Evolutionary conservation across 495 filamentous ascomycete genomes (phyloP), one percentile per base, ranked within the genome.

Genomic region (Penicillium atrosanguineum): DNA sequence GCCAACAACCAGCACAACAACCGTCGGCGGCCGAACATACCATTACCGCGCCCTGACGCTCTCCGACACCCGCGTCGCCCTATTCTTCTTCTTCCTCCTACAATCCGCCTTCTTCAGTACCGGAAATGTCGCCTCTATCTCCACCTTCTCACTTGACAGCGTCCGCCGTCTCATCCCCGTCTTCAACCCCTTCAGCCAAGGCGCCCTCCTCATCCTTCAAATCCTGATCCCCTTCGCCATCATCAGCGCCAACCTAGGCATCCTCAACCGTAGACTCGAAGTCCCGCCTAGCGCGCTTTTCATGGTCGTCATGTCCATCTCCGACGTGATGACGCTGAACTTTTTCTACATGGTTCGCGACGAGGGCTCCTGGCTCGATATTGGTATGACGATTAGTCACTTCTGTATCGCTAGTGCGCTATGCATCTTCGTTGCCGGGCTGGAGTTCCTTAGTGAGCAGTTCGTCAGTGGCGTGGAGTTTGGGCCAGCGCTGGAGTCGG

Each of bases 271-370:
- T 47, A 73, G 86, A 5, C 74, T 97, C 3, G 87, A 89, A 34
- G 86, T 97, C 0, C 87, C 89, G 5, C 89, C 88, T 20, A 82
- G 79, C 44, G 90, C 89, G 16, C 75, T 99, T 20, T 96, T 97
- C 74, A 96, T 96, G 90, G 70, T 95, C 1, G 90, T 95, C 40
- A 96, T 96, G 85, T 86, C 90, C 15, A 82, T 95, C 44, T 89
- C 89, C 46, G 95, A 99, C 68, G 83, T 96, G 42, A 77, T 97
- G 62, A 97, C 95, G 5, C 77, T 99, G 49, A 91, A 94, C 68
- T 99, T 99, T 78, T 99, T 99, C 70, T 99, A 87, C 81, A 86
- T 96, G 65, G 95, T 99, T 7, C 85, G 85, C 50, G 95, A 99
- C 65, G 91, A 97, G 67, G 94, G 95, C 0, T 90, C 85, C 34